Conservation (phyloP, 495 filamentous ascomycete species). For the Elasticomyces elasticus region DNA sequence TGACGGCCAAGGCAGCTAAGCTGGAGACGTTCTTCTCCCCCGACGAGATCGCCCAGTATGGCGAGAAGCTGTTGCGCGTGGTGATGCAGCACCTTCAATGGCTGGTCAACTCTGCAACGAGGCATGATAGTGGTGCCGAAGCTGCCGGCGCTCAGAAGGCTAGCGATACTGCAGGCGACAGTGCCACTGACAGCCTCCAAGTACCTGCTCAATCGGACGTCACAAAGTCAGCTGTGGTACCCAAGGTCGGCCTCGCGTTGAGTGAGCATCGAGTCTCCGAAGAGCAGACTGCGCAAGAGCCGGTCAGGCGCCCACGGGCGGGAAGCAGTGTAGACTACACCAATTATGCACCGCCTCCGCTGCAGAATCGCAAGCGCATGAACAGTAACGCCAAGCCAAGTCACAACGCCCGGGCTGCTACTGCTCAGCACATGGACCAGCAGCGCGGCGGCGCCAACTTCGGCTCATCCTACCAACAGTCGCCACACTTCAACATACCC, state of each 20-base stretch:
- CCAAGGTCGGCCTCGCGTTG: not conserved
- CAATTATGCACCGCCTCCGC: not conserved
- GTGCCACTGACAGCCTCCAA: not conserved
- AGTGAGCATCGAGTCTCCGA: not conserved
- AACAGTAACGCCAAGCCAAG: not conserved
- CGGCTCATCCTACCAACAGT: not conserved
- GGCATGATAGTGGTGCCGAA: not conserved
- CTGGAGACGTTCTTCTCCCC: constrained; percentile 7
- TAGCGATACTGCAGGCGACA: not conserved
- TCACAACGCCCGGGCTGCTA: not conserved
- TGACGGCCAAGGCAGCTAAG: not conserved
- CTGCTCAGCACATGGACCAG: not conserved
- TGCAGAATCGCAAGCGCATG: constrained; percentile 1
- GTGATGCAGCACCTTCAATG: not conserved
- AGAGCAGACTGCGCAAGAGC: not conserved
- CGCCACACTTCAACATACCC: not conserved
- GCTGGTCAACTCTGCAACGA: not conserved
- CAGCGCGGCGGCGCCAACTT: not conserved
- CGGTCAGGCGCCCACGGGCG: not conserved
- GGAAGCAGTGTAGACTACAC: not conserved
- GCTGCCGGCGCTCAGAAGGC: not conserved
- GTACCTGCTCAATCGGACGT: not conserved
- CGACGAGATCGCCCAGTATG: not conserved
- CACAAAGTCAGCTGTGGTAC: not conserved
- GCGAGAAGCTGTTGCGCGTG: not conserved